phyloP scores from a whole-genome alignment of 1,139 yeast genomes.

The Scheffersomyces lignicola region DNA sequence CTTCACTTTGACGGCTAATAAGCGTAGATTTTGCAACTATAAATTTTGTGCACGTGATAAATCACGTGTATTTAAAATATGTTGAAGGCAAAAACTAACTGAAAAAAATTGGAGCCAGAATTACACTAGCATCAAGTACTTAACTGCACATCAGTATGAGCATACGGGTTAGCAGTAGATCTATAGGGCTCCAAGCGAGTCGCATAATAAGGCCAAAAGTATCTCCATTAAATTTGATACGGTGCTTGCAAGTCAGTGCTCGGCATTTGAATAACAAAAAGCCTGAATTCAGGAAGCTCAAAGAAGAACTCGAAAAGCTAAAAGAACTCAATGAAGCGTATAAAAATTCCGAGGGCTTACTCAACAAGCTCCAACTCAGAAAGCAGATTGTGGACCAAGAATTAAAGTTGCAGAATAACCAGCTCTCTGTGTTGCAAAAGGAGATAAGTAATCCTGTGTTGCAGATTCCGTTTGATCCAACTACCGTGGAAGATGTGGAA shows the following conservation, averaged over 20 bases:
- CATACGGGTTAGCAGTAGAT: neutral
- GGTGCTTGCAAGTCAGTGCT: neutral
- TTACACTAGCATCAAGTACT: too few species aligned
- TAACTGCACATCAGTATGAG: too few species aligned
- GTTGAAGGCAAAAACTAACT: too few species aligned
- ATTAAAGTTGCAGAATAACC: conserved; percentile 20
- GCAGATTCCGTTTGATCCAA: conserved; percentile 20
- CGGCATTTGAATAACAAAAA: neutral
- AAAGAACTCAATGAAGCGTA: conserved; percentile 25
- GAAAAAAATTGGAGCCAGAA: too few species aligned
- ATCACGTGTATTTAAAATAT: too few species aligned
- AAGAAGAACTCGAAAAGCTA: conserved; percentile 13
- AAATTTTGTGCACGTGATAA: too few species aligned
- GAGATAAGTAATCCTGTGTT: conserved; percentile 13
- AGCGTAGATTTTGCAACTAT: too few species aligned
- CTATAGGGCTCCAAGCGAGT: neutral
- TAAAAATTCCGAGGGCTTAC: conserved; percentile 23
- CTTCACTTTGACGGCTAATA: too few species aligned
- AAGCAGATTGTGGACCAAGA: conserved; percentile 28
- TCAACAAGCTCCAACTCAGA: conserved; percentile 25
- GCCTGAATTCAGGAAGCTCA: conserved; percentile 13
- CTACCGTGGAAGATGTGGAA: conserved; percentile 16
- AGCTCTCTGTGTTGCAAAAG: neutral
- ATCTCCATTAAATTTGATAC: neutral
- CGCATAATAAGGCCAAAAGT: neutral